phyloP scores from a whole-genome alignment of 768 basidiomycete genomes.

The Termitomyces sp. region DNA sequence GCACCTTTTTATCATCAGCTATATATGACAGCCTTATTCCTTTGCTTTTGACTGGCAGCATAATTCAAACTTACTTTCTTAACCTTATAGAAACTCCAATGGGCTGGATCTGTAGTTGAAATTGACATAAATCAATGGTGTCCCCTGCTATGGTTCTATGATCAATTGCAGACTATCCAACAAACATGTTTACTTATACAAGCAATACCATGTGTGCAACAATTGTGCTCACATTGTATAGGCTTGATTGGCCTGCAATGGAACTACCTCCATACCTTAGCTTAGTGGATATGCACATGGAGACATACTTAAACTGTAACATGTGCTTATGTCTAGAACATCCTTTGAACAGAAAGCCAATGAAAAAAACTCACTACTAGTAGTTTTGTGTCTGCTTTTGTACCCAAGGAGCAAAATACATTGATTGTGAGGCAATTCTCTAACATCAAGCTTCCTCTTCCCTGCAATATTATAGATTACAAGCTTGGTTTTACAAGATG shows the following conservation, averaged over 20 bases:
- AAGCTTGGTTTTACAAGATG: neutral
- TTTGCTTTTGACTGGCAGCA: slow-evolving; percentile 13
- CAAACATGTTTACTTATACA: neutral
- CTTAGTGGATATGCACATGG: neutral
- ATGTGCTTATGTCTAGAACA: slow-evolving; percentile 33
- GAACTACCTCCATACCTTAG: slow-evolving; percentile 21
- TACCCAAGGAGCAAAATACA: slow-evolving; percentile 43
- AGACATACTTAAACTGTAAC: neutral
- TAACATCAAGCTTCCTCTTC: slow-evolving; percentile 21
- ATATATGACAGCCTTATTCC: neutral
- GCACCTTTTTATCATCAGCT: slow-evolving; percentile 24
- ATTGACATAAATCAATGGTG: no score
- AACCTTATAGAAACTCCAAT: slow-evolving; percentile 41
- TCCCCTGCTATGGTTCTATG: slow-evolving; percentile 17
- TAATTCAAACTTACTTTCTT: slow-evolving; percentile 16
- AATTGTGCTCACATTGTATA: slow-evolving; percentile 18
- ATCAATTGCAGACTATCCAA: no score
- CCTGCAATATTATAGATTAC: neutral
- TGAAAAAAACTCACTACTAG: slow-evolving; percentile 27
- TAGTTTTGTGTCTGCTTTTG: slow-evolving; percentile 20
- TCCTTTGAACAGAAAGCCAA: slow-evolving; percentile 8
- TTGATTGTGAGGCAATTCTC: slow-evolving; percentile 61
- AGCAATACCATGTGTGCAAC: neutral
- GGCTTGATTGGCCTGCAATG: slow-evolving; percentile 10
- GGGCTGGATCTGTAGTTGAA: slow-evolving; percentile 48